Conservation (phyloP, 108 stramenopile species). For the Stephanodiscus triporus region DNA sequence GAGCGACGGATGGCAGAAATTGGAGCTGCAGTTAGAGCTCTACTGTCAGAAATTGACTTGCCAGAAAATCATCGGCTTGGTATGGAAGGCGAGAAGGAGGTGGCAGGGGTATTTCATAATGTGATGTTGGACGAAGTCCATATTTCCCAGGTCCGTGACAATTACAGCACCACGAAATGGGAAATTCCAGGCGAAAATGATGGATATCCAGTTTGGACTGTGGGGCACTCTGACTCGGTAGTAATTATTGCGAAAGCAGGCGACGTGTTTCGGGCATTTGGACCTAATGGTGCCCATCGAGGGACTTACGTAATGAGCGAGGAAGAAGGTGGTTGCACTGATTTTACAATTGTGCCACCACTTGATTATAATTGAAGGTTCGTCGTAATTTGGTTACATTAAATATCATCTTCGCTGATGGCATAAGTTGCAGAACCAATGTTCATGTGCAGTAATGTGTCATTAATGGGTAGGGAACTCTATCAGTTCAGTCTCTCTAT, state of each 20-base stretch:
- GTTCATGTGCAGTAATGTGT: background rate
- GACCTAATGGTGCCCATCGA: slow-evolving; percentile 13
- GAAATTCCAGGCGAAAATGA: slow-evolving; percentile 9
- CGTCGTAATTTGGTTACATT: background rate
- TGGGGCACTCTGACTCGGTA: slow-evolving; percentile 14
- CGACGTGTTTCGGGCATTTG: slow-evolving; percentile 28
- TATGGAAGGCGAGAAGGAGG: slow-evolving; percentile 32
- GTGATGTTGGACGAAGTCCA: slow-evolving; percentile 25
- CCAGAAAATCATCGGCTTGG: slow-evolving; percentile 46
- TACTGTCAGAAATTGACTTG: slow-evolving; percentile 37
- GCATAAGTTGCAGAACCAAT: slow-evolving; percentile 4
- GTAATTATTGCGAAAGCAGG: slow-evolving; percentile 32
- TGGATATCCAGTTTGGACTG: slow-evolving; percentile 13
- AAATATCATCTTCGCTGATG: background rate
- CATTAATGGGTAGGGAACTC: background rate
- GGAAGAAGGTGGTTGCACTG: slow-evolving; percentile 26
- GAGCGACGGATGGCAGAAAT: slow-evolving; percentile 46
- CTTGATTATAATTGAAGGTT: background rate
- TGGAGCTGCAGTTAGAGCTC: slow-evolving; percentile 30
- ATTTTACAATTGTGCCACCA: slow-evolving; percentile 18
- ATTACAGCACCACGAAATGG: slow-evolving; percentile 4
- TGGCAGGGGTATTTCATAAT: slow-evolving; percentile 45
- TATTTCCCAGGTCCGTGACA: background rate
- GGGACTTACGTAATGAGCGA: slow-evolving; percentile 10
- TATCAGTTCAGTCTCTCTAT: slow-evolving; percentile 85